A percentile compares a stretch with the other conserved stretches of the same genome.
phyloP scores from a whole-genome alignment of 169 alveolate genomes.

The Cryptosporidium ubiquitum region DNA sequence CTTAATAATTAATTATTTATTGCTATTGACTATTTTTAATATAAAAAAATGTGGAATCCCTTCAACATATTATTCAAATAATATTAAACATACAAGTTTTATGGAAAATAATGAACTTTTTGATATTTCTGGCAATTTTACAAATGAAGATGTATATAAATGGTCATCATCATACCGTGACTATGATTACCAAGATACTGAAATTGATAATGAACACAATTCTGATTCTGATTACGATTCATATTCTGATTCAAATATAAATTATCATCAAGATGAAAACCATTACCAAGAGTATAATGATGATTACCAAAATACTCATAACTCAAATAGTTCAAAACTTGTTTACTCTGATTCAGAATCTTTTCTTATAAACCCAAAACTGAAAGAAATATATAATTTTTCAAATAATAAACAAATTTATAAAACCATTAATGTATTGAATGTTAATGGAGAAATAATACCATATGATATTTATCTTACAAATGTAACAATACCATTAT shows the following conservation, averaged over 20 bases:
- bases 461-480: conserved; percentile 32
- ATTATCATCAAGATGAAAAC: neutral
- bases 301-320: neutral
- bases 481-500: conserved; percentile 43
- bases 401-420: neutral
- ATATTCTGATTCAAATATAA: neutral
- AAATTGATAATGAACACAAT: neutral
- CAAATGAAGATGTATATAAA: conserved; percentile 30
- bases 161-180: conserved; percentile 34
- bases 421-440: conserved; percentile 5
- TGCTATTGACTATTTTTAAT: neutral
- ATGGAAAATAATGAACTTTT: neutral
- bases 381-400: neutral
- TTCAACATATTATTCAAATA: neutral
- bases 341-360: neutral
- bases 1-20: neutral
- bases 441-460: neutral
- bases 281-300: no score
- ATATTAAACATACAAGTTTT: neutral
- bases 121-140: conserved; percentile 20
- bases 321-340: neutral
- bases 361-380: neutral
- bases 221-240: neutral
- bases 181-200: neutral
- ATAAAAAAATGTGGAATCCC: neutral